Conservation (phyloP, 202 grass and related monocot species). For the Hordeum pubiflorum region DNA sequence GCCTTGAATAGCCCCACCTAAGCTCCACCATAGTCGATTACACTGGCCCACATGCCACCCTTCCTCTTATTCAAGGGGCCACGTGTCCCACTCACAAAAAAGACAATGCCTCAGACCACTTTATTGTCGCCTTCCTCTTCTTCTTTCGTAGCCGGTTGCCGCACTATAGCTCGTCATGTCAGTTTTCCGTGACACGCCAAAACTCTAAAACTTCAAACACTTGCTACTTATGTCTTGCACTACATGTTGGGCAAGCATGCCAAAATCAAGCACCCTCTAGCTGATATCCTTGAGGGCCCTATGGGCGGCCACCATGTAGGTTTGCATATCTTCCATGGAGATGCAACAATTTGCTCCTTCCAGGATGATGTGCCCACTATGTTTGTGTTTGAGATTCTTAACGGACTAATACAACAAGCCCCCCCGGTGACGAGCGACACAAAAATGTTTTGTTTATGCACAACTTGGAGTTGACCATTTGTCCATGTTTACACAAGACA, state of each 20-base stretch:
- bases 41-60: too few species aligned
- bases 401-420: background rate
- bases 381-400: background rate
- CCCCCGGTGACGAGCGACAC: too few species aligned
- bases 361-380: background rate
- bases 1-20: too few species aligned
- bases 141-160: too few species aligned
- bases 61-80: too few species aligned
- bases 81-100: too few species aligned
- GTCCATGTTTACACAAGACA: background rate
- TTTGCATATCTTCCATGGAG: background rate
- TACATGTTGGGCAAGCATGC: background rate
- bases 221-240: background rate
- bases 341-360: background rate
- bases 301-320: background rate
- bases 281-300: background rate
- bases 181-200: background rate
- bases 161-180: too few species aligned
- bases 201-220: background rate
- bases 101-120: too few species aligned
- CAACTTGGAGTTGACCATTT: background rate
- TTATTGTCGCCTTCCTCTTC: too few species aligned
- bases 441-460: background rate
- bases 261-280: background rate
- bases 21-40: too few species aligned